Evolutionary conservation across 2,329 filamentous ascomycete genomes (phyloP).

Genomic region (Chaetomium sp.): DNA sequence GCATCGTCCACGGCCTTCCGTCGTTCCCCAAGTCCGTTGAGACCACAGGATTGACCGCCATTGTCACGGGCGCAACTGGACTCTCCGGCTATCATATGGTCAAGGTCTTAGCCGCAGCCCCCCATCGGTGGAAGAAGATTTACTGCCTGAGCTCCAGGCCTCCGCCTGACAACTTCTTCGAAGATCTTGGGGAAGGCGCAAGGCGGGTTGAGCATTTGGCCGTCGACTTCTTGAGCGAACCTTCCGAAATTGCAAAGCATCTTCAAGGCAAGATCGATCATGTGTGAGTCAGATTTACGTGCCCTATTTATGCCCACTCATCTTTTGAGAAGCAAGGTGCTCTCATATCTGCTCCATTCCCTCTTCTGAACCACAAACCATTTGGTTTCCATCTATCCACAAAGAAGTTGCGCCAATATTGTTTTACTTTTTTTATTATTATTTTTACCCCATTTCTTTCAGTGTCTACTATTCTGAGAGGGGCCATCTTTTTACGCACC

Average conservation of each 20-base stretch:
- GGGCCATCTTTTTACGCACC: too few species aligned
- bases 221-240: slow-evolving; percentile 29
- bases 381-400: too few species aligned
- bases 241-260: slow-evolving; percentile 24
- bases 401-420: too few species aligned
- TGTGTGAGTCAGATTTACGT: slow-evolving; percentile 9
- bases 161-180: slow-evolving; percentile 29
- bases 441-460: too few species aligned
- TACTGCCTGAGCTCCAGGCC: slow-evolving; percentile 42
- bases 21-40: slow-evolving; percentile 33
- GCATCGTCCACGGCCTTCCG: slow-evolving; percentile 46
- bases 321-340: too few species aligned
- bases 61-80: slow-evolving; percentile 49
- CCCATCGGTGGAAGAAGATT: slow-evolving; percentile 44
- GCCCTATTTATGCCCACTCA: neutral
- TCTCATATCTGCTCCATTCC: too few species aligned
- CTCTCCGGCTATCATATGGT: slow-evolving; percentile 47
- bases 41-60: slow-evolving; percentile 40
- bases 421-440: too few species aligned
- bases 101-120: slow-evolving; percentile 39
- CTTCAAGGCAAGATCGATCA: slow-evolving; percentile 1
- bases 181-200: slow-evolving; percentile 26
- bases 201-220: slow-evolving; percentile 36
- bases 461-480: too few species aligned
- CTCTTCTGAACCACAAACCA: too few species aligned